Evolutionary conservation across 73 alveolate species (phyloP).

Genomic region (Tetrahymena borealis): DNA sequence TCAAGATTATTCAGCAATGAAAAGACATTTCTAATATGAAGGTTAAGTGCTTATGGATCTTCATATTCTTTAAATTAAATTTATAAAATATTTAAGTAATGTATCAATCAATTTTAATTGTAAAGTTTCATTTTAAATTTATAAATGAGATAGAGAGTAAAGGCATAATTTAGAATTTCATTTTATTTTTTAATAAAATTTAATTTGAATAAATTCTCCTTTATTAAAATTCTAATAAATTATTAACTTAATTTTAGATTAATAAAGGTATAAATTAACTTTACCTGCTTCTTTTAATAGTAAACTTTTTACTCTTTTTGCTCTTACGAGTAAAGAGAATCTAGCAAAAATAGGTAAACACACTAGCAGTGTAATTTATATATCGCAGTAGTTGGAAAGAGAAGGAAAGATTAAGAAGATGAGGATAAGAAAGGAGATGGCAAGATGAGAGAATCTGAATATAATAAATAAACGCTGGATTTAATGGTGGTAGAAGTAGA

Average conservation of each 20-base stretch:
- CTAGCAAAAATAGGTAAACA: background rate
- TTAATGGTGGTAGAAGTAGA: background rate
- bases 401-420: background rate
- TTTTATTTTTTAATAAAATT: too few species aligned
- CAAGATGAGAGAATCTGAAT: background rate
- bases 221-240: background rate
- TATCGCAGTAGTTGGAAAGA: background rate
- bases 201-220: background rate
- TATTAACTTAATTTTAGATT: background rate
- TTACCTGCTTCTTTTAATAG: background rate
- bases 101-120: background rate
- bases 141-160: too few species aligned
- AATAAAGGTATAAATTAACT: background rate
- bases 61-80: background rate
- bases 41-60: background rate
- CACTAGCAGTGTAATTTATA: background rate
- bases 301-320: background rate
- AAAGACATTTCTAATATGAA: background rate
- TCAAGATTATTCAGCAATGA: background rate
- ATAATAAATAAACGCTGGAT: background rate
- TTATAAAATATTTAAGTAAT: background rate
- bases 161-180: too few species aligned
- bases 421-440: background rate
- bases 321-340: background rate
- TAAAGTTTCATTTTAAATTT: background rate